phyloP scores from a whole-genome alignment of 371 early-diverging fungal genomes.

The Actinomortierella wolfii region DNA sequence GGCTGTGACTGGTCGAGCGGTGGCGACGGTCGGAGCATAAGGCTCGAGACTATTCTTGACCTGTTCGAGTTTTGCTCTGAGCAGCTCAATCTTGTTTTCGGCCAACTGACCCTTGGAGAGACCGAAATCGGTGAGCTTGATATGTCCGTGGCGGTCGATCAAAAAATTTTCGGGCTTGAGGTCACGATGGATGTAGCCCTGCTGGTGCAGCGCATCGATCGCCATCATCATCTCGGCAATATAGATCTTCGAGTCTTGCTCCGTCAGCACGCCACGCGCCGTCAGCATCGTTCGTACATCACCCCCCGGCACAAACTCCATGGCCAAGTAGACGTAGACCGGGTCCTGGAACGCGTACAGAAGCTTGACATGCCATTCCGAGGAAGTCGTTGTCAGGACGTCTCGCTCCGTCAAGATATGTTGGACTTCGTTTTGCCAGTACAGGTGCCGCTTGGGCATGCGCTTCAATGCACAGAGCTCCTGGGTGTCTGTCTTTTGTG shows the following conservation, averaged over 20 bases:
- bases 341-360: slow-evolving; percentile 71
- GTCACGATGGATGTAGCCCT: slow-evolving; percentile 67
- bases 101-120: slow-evolving; percentile 79
- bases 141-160: slow-evolving; percentile 69
- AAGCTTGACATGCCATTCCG: slow-evolving; percentile 72
- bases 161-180: slow-evolving; percentile 70
- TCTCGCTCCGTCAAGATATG: slow-evolving; percentile 84
- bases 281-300: slow-evolving; percentile 75
- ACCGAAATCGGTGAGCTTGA: slow-evolving; percentile 90
- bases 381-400: slow-evolving; percentile 65
- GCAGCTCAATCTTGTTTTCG: slow-evolving; percentile 56
- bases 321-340: slow-evolving; percentile 68
- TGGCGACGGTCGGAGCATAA: slow-evolving; percentile 54
- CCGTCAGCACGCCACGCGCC: slow-evolving; percentile 57
- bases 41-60: slow-evolving; percentile 53
- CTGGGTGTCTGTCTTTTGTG: slow-evolving; percentile 72
- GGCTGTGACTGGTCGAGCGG: slow-evolving; percentile 54
- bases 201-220: slow-evolving; percentile 69
- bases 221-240: slow-evolving; percentile 75
- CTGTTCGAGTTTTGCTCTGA: slow-evolving; percentile 55
- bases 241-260: slow-evolving; percentile 65
- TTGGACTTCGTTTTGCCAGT: slow-evolving; percentile 66
- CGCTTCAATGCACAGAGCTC: slow-evolving; percentile 87
- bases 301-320: slow-evolving; percentile 84
- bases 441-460: slow-evolving; percentile 72